A percentile compares a stretch with the other conserved stretches of the same genome.
phyloP scores from a whole-genome alignment of 2,329 filamentous ascomycete genomes.

The Xylariaceae sp. region DNA sequence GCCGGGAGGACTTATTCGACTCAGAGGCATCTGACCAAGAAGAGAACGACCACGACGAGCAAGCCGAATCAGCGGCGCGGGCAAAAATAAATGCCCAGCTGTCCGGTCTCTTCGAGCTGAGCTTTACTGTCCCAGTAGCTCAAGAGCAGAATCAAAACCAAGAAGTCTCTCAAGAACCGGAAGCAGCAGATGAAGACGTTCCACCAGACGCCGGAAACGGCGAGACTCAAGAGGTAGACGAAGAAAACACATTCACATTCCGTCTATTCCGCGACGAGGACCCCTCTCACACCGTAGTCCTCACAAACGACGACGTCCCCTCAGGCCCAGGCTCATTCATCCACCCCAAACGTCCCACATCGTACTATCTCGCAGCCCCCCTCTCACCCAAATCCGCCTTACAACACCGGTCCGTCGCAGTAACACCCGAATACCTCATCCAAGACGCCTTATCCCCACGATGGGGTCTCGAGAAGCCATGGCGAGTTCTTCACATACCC shows the following conservation, averaged over 20 bases:
- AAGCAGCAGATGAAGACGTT: constrained; percentile 6
- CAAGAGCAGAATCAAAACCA: constrained; percentile 4
- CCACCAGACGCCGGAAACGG: constrained; percentile 13
- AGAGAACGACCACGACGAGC: constrained; percentile 28
- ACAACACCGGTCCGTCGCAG: constrained; percentile 43
- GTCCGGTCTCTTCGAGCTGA: constrained; percentile 42
- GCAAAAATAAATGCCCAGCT: constrained; percentile 46
- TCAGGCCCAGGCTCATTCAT: constrained; percentile 39
- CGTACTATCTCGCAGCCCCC: constrained; percentile 46
- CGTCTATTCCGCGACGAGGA: constrained; percentile 51
- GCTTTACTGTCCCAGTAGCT: constrained; percentile 20
- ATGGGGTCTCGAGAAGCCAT: constrained; percentile 59
- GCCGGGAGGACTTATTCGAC: constrained; percentile 50
- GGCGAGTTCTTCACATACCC: constrained; percentile 49
- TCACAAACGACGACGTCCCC: constrained; percentile 39
- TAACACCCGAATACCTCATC: constrained; percentile 50
- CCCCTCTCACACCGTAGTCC: constrained; percentile 46
- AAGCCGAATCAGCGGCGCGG: constrained; percentile 36
- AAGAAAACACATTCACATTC: constrained; percentile 49
- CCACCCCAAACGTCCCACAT: constrained; percentile 37
- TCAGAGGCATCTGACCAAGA: constrained; percentile 31
- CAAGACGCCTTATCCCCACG: constrained; percentile 39
- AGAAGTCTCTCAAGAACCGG: constrained; percentile 13
- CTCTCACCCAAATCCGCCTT: constrained; percentile 34
- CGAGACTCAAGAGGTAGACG: constrained; percentile 19